phyloP scores from a whole-genome alignment of 441 rosid genomes.

The Aleurites moluccanus region DNA sequence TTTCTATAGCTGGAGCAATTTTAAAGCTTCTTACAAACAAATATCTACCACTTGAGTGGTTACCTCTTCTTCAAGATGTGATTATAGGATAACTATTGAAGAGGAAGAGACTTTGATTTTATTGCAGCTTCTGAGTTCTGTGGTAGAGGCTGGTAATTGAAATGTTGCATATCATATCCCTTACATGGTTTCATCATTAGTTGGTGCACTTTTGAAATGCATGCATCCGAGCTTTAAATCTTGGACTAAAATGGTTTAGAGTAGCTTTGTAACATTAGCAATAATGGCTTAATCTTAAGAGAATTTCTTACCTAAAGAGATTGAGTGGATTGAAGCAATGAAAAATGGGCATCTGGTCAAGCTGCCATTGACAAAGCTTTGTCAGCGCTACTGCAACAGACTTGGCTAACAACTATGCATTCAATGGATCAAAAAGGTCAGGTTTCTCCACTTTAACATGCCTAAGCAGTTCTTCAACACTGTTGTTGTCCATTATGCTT shows the following conservation, averaged over 20 bases:
- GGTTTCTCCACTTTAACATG: conserved; percentile 51
- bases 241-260: conserved; percentile 71
- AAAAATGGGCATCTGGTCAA: conserved; percentile 55
- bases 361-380: conserved; percentile 63
- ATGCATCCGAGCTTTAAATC: conserved; percentile 52
- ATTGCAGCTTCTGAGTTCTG: conserved; percentile 71
- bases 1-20: conserved; percentile 81
- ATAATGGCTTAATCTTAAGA: conserved; percentile 74
- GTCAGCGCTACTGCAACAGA: conserved; percentile 66
- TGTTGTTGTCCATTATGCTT: conserved; percentile 56
- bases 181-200: conserved; percentile 56
- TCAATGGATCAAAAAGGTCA: conserved; percentile 44
- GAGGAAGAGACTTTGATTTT: conserved; percentile 68
- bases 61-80: conserved; percentile 73
- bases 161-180: conserved; percentile 65
- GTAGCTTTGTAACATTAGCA: conserved; percentile 70
- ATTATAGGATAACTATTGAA: conserved; percentile 61
- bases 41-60: conserved; percentile 79
- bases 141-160: conserved; percentile 65
- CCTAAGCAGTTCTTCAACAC: conserved; percentile 61
- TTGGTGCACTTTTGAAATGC: conserved; percentile 45
- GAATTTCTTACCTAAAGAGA: conserved; percentile 50
- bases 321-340: conserved; percentile 42
- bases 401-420: conserved; percentile 57
- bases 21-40: conserved; percentile 68